phyloP scores from a whole-genome alignment of 805 yeast genomes.

The Yarrowia deformans region DNA sequence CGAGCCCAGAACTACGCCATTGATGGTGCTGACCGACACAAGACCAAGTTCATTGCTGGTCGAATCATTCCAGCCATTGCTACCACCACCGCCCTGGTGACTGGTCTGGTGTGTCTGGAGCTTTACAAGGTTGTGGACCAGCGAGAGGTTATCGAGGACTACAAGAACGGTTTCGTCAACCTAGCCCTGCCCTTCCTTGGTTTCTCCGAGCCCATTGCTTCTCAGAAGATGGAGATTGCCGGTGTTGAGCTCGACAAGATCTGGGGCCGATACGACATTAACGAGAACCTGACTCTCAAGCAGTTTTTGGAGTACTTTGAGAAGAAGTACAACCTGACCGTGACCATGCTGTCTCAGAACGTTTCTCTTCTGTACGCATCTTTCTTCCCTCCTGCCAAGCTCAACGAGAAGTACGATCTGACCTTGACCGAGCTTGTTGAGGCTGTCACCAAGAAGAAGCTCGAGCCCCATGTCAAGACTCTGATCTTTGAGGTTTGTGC shows the following conservation, averaged over 20 bases:
- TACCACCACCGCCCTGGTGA: slow-evolving; percentile 96
- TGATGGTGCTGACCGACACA: slow-evolving; percentile 84
- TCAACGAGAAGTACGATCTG: slow-evolving; percentile 74
- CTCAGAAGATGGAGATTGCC: slow-evolving; percentile 78
- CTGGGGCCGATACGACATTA: slow-evolving; percentile 91
- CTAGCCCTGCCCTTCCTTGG: slow-evolving; percentile 96
- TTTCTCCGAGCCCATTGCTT: slow-evolving; percentile 92
- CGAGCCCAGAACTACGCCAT: slow-evolving; percentile 92
- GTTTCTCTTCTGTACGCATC: slow-evolving; percentile 90
- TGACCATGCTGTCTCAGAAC: slow-evolving; percentile 91
- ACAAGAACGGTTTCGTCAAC: slow-evolving; percentile 90
- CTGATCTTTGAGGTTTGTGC: slow-evolving; percentile 89
- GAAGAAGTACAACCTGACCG: slow-evolving; percentile 81
- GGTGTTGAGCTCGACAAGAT: slow-evolving; percentile 80
- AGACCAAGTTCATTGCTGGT: slow-evolving; percentile 97
- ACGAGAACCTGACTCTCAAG: slow-evolving; percentile 69
- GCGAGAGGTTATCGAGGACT: slow-evolving; percentile 73
- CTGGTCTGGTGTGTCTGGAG: slow-evolving; percentile 93
- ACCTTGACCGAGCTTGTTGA: slow-evolving; percentile 78
- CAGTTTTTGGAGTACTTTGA: slow-evolving; percentile 78
- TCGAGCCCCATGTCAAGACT: slow-evolving; percentile 75
- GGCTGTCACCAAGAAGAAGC: slow-evolving; percentile 81
- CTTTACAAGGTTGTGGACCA: slow-evolving; percentile 87
- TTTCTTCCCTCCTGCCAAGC: slow-evolving; percentile 90
- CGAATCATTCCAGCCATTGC: slow-evolving; percentile 99